phyloP scores from a whole-genome alignment of 352 stramenopile species.

The Pythium volutum region DNA sequence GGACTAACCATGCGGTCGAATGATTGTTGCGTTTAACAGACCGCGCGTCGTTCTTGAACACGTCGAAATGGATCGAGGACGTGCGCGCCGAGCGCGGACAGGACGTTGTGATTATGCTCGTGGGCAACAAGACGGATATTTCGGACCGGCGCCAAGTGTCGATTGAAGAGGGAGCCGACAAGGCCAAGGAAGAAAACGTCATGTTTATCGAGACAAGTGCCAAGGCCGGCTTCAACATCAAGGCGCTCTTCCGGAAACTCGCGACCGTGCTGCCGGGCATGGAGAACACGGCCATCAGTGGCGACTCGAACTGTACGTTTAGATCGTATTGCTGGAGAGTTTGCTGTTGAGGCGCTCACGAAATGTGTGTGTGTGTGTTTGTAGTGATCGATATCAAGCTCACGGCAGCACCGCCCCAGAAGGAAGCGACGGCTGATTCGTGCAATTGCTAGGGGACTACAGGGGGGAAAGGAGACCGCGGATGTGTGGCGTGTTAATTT shows the following conservation, averaged over 20 bases:
- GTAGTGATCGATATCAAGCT: slow-evolving; percentile 89
- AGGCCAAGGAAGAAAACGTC: slow-evolving; percentile 97
- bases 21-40: slow-evolving; percentile 49
- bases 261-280: slow-evolving; percentile 96
- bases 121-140: slow-evolving; percentile 99
- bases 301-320: slow-evolving; percentile 81
- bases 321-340: not conserved
- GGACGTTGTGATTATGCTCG: slow-evolving; percentile 99
- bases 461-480: not conserved
- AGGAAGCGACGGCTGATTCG: slow-evolving; percentile 64
- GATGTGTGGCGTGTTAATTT: no score
- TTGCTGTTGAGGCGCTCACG: not conserved
- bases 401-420: slow-evolving; percentile 70
- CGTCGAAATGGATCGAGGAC: slow-evolving; percentile 99
- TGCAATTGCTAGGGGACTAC: slow-evolving; percentile 55
- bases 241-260: slow-evolving; percentile 98
- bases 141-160: slow-evolving; percentile 96
- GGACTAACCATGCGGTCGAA: no score
- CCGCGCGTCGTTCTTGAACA: slow-evolving; percentile 97
- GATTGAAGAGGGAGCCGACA: slow-evolving; percentile 98
- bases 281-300: slow-evolving; percentile 88
- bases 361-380: slow-evolving; percentile 4
- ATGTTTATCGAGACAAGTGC: slow-evolving; percentile 99
- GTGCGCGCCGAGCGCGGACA: slow-evolving; percentile 97
- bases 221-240: slow-evolving; percentile 98